Evolutionary conservation across 2,329 filamentous ascomycete genomes (phyloP), one percentile per base, ranked within the genome.

Genomic region (Macrophomina tecta): DNA sequence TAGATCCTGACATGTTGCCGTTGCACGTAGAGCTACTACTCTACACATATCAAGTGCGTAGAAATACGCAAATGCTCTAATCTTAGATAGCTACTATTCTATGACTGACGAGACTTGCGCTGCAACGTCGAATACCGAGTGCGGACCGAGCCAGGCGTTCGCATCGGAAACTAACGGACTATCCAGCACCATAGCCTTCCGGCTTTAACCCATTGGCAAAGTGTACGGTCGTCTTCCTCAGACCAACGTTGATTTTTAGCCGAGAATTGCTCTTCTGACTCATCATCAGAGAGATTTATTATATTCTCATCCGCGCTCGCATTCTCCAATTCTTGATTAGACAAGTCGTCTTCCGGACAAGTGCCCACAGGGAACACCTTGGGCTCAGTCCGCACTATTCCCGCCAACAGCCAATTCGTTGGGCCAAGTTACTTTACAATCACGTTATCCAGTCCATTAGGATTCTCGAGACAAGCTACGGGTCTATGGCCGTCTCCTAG

Each of bases 181-280:
- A 38, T 38, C 36, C 36, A 38, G 36, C 11, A 38, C 36, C 36
- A 38, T 38, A 11, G 36, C 36, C 36, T 38, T 38, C 36, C 36
- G 11, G 36, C 36, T 38, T 38, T 11, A 38, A 38, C 36, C 36
- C 3, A 38, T 11, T 38, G 3, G 3, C 3, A 38, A 38, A 38
- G 36, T 38, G 36, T 38, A 11, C 36, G 36, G 36, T 7, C 52
- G n/a, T 55, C 52, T 36, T 55, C 52, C 30, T 40, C 4, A 55
- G 52, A 55, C 52, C 52, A 55, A 18, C 52, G 34, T 36, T 55
- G 52, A 36, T 55, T 55, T 55, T 55, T 55, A 5, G 28, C 52
- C 52, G n/a, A 36, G 32, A 55, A 55, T n/a, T 55, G 28, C 30
- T 55, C 52, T n/a, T 36, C 52, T 9, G 9, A 55, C 4, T 16